Evolutionary conservation across 768 basidiomycete species (phyloP).

Genomic region (Naganishia randhawae): DNA sequence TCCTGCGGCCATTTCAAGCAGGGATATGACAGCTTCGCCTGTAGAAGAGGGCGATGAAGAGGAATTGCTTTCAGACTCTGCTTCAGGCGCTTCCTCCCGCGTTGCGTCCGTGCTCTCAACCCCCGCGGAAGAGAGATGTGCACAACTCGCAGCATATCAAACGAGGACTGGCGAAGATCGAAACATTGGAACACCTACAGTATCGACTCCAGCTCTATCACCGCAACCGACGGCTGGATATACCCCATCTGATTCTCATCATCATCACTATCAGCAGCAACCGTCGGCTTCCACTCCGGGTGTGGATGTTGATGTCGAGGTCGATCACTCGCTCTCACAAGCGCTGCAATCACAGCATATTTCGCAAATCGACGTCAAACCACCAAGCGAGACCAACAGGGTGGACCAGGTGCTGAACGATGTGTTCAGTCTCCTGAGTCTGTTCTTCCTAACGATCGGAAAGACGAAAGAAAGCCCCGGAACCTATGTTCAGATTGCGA

Average conservation of each 20-base stretch:
- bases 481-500: conserved; percentile 91
- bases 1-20: not conserved
- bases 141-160: conserved; percentile 9
- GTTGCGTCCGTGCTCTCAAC: conserved; percentile 18
- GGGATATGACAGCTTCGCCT: conserved; percentile 20
- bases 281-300: conserved; percentile 5
- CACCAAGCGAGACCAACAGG: conserved; percentile 59
- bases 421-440: conserved; percentile 87
- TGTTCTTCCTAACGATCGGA: conserved; percentile 97
- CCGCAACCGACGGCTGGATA: conserved; percentile 19
- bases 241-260: not conserved
- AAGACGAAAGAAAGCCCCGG: conserved; percentile 92
- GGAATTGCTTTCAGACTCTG: conserved; percentile 4
- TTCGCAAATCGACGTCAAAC: conserved; percentile 26
- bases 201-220: conserved; percentile 20
- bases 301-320: conserved; percentile 18
- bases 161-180: not conserved
- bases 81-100: conserved; percentile 22
- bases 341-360: conserved; percentile 22
- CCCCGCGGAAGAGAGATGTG: conserved; percentile 16
- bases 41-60: conserved; percentile 22
- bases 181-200: not conserved
- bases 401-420: conserved; percentile 93
- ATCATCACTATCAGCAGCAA: not conserved
- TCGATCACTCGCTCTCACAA: not conserved